These are phyloP conservation scores for Umbelopsis sp. DNA, from an alignment of 371 early-diverging fungal species.

Conservation along the genomic window DNA sequence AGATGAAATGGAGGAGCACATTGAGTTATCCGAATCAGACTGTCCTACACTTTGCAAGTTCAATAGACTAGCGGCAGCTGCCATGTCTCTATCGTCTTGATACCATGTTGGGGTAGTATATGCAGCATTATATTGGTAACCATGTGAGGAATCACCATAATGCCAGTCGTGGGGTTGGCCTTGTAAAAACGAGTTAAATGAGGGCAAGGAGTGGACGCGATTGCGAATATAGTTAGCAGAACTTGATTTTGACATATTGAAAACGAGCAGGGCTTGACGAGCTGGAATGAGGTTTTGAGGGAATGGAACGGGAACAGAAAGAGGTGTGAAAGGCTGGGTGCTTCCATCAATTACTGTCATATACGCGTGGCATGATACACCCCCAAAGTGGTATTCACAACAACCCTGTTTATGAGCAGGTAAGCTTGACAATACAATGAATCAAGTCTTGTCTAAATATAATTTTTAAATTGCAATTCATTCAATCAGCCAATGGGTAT, in stretches of 20 bases:
- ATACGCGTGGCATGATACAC: neutral
- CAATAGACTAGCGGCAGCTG: slow-evolving; percentile 7
- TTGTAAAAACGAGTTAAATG: neutral
- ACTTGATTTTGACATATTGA: neutral
- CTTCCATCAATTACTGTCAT: neutral
- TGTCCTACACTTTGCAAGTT: neutral
- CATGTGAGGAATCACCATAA: no score
- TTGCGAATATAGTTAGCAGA: slow-evolving; percentile 3
- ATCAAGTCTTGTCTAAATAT: neutral
- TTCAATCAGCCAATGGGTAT: neutral
- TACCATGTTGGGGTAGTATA: neutral
- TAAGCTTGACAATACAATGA: neutral
- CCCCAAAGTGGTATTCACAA: neutral
- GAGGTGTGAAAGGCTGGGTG: neutral
- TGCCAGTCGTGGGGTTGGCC: neutral
- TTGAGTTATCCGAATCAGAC: neutral
- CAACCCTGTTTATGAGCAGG: neutral
- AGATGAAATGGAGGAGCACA: neutral
- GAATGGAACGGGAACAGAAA: neutral
- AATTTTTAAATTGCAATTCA: neutral
- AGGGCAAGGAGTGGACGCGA: slow-evolving; percentile 1
- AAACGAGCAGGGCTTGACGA: neutral
- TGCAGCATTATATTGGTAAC: neutral
- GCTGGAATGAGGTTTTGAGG: neutral
- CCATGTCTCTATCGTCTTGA: slow-evolving; percentile 1